These are phyloP conservation scores for Irpex sp. DNA, from an alignment of 1,284 basidiomycete species.

Conservation along the genomic window DNA sequence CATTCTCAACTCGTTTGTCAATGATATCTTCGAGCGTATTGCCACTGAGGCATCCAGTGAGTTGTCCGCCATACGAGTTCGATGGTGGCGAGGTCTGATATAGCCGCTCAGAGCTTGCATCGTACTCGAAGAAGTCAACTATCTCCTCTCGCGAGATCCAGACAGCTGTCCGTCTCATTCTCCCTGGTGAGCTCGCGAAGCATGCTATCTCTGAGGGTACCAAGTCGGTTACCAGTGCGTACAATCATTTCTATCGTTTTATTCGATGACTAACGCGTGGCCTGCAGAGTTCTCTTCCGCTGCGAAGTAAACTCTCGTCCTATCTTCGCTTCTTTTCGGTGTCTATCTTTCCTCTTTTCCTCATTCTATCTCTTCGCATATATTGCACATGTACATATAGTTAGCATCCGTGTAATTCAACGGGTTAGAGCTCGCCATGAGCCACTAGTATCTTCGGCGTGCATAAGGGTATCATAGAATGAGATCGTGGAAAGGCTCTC, in stretches of 20 bases:
- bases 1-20: constrained; percentile 70
- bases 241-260: not conserved
- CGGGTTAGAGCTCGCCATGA: not conserved
- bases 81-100: constrained; percentile 2
- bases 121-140: constrained; percentile 74
- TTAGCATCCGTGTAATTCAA: constrained; percentile 5
- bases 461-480: not conserved
- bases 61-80: constrained; percentile 22
- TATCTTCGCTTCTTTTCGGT: constrained; percentile 17
- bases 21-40: constrained; percentile 73
- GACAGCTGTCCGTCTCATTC: constrained; percentile 68
- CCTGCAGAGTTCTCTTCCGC: constrained; percentile 28
- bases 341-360: constrained; percentile 1
- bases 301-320: constrained; percentile 20
- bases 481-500: not conserved
- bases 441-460: not conserved
- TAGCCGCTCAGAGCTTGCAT: constrained; percentile 49
- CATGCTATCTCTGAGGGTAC: constrained; percentile 85
- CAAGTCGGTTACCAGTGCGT: constrained; percentile 43
- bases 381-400: constrained; percentile 14
- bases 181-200: constrained; percentile 76
- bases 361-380: constrained; percentile 5
- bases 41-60: constrained; percentile 65
- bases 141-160: constrained; percentile 76
- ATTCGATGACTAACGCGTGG: not conserved